Base-by-base conservation (phyloP, 305 asterid species). In the Solanum hybrid region DNA sequence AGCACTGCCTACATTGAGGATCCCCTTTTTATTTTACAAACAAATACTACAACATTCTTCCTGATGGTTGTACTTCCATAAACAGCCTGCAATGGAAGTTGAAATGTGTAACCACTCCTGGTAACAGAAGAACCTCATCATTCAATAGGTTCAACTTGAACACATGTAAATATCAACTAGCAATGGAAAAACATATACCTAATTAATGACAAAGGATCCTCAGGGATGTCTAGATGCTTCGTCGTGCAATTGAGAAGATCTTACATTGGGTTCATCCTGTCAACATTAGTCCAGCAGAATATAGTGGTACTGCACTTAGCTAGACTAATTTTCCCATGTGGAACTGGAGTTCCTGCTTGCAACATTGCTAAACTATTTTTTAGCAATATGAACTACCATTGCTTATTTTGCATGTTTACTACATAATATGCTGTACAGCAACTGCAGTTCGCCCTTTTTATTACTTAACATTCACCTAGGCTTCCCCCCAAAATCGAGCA, bases 191-290 rank as follows among this genome's bases (percentile, higher is more conserved):
- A 34, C 35, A 12, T 56, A 77, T 88, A 88, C 90, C 90, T 78
- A 40, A 8, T 27, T n/a, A n/a, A 71, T 81, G 45, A 78, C 35
- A 34, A 45, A 88, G 17, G 45, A 64, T 77, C 66, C 86, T 88
- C 86, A 88, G 5, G 77, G 60, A 78, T 88, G 90, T 78, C 87
- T 78, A 19, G 87, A 78, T 35, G 78, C 78, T 66, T 88, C 90
- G 7, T 88, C 87, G 19, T 88, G 90, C 78, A 88, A 78, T 77
- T 88, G 90, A 77, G 90, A 56, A 88, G 90, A 45, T 78, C 90
- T 88, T 88, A 88, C 87, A 37, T 35, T 88, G 27, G 87, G 87
- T 78, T 88, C 90, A 6, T 88, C 89, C 89, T 88, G 86, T 26
- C 89, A 88, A 51, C 75, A 77, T 35, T 51, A 88, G 87, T 84